Base-by-base conservation (phyloP, 306 rosid species). In the Cucumis melo region DNA sequence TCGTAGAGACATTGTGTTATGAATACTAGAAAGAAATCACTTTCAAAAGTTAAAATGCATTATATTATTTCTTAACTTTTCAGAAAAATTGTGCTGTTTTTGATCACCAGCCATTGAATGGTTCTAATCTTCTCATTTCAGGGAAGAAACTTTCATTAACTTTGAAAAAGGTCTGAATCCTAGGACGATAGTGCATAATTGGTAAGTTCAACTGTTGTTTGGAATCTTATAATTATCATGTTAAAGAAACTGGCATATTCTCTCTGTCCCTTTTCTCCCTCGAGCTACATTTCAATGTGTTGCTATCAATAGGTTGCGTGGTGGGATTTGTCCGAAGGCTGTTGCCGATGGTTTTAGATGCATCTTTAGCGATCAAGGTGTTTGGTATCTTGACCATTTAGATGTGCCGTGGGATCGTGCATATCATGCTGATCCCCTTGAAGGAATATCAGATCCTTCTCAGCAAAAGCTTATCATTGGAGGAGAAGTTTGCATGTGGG, bases 401-500 rank as follows among this genome's bases (percentile, higher is more conserved):
- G 98, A 94, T 79, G 97, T 90, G 23, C 98, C 96, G 32, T 94
- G 99, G 99, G 84, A 92, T 32, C 39, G 20, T 12, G 82, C 88
- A 32, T 92, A 92, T 36, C 85, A 64, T 16, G 95, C 97, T 3
- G 98, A 95, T 77, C 99, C 99, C 70, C 87, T 87, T 29, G 90
- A 92, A 78, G 98, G 93, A 77, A 87, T 95, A 83, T 5, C 46
- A 1, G 79, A 86, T 24, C 59, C 82, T 78, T 80, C 90, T 16
- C 79, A 88, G 83, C 92, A 87, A 84, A 78, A 88, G 77, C 99
- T 92, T 81, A 88, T 94, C 60, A 77, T 94, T 72, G 99, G 99
- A 64, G 99, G 99, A 81, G 96, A 95, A 87, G 97, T 89, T 78
- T 94, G 99, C 85, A 90, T 94, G 99, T 94, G 99, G 99, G 86